Conservation (phyloP, 495 filamentous ascomycete species). For the Cryomyces antarcticus region DNA sequence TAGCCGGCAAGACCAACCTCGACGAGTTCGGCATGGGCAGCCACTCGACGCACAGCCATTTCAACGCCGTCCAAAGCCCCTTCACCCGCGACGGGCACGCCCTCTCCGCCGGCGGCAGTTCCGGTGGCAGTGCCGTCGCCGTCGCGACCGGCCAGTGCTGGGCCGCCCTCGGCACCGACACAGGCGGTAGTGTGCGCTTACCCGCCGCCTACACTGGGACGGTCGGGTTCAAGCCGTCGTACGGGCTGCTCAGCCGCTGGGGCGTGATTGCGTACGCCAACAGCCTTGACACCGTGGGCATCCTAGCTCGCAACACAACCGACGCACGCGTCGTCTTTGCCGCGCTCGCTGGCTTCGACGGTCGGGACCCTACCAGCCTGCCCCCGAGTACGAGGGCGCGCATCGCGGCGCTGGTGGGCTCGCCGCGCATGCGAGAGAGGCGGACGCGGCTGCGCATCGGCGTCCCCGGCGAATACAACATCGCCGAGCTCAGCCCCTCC, state of each 20-base stretch:
- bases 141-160: conserved; percentile 52
- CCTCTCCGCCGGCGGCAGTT: conserved; percentile 72
- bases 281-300: conserved; percentile 81
- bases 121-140: conserved; percentile 80
- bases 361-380: conserved; percentile 59
- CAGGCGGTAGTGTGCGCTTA: conserved; percentile 78
- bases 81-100: conserved; percentile 2
- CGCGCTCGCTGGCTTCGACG: conserved; percentile 39
- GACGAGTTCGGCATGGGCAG: conserved; percentile 99
- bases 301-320: conserved; percentile 36
- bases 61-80: conserved; percentile 41
- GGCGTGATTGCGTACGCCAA: conserved; percentile 93
- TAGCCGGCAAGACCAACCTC: conserved; percentile 73
- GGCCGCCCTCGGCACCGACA: conserved; percentile 83
- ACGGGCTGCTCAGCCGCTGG: conserved; percentile 64
- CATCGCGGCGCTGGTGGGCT: conserved; percentile 17
- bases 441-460: conserved; percentile 35
- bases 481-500: conserved; percentile 48
- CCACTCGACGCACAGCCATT: conserved; percentile 55
- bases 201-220: conserved; percentile 80
- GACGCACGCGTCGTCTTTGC: conserved; percentile 35
- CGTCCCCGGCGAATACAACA: conserved; percentile 73
- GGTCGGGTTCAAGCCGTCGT: conserved; percentile 86
- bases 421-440: not conserved
- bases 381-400: conserved; percentile 25